Evolutionary conservation across 768 basidiomycete species (phyloP).

Genomic region (Boletus rubroflammeus): DNA sequence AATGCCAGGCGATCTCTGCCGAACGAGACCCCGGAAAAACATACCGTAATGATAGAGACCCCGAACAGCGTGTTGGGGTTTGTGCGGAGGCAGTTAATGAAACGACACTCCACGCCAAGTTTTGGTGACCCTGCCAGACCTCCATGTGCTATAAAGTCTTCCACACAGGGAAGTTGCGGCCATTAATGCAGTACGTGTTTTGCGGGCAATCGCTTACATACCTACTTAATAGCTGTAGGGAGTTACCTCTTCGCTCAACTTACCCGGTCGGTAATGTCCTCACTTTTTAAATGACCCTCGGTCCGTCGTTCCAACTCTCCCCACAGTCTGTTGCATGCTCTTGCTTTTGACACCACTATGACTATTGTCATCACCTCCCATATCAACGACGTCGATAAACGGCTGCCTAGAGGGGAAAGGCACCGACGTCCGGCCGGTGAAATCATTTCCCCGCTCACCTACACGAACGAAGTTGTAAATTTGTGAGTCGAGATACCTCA

Average conservation of each 20-base stretch:
- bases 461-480: conserved; percentile 45
- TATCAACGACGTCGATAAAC: conserved; percentile 45
- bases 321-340: conserved; percentile 23
- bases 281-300: conserved; percentile 18
- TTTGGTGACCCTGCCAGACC: conserved; percentile 20
- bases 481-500: conserved; percentile 41
- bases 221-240: neutral
- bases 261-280: conserved; percentile 20
- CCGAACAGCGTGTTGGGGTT: conserved; percentile 8
- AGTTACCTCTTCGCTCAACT: conserved; percentile 4
- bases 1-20: conserved; percentile 1
- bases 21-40: conserved; percentile 20
- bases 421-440: conserved; percentile 45
- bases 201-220: conserved; percentile 19
- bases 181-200: conserved; percentile 17
- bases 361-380: conserved; percentile 13
- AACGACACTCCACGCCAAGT: conserved; percentile 8
- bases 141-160: conserved; percentile 16
- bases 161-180: conserved; percentile 13
- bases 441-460: conserved; percentile 54
- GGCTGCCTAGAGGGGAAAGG: conserved; percentile 38
- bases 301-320: conserved; percentile 5
- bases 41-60: conserved; percentile 10
- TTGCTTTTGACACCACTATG: conserved; percentile 22
- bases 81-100: conserved; percentile 1